phyloP scores from a whole-genome alignment of 2,329 filamentous ascomycete species.

The Penicillium oxalicum region DNA sequence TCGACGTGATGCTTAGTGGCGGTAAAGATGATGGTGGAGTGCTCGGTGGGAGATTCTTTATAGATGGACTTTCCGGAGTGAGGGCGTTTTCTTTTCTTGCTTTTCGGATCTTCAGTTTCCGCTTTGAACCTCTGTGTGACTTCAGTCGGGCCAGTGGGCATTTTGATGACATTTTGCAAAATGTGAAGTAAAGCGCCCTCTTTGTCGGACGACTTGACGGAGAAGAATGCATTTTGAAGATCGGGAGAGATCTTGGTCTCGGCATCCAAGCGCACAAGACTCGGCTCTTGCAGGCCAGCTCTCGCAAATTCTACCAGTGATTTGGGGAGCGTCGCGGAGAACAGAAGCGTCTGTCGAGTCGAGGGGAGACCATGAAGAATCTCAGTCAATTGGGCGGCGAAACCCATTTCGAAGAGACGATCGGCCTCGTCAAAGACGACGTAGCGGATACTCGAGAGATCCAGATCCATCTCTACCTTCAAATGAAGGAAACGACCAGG shows the following conservation, averaged over 20 bases:
- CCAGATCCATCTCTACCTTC: slow-evolving; percentile 91
- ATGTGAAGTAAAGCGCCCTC: slow-evolving; percentile 87
- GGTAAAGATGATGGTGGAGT: slow-evolving; percentile 92
- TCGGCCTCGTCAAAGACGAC: slow-evolving; percentile 98
- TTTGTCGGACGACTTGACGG: slow-evolving; percentile 85
- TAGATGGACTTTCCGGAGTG: slow-evolving; percentile 47
- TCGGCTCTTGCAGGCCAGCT: slow-evolving; percentile 87
- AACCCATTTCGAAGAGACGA: slow-evolving; percentile 97
- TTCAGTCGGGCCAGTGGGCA: slow-evolving; percentile 65
- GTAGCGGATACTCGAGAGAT: slow-evolving; percentile 85
- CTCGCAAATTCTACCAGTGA: slow-evolving; percentile 93
- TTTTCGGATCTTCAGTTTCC: slow-evolving; percentile 42
- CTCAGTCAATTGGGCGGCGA: slow-evolving; percentile 85
- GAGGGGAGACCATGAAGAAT: slow-evolving; percentile 83
- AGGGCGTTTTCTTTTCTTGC: slow-evolving; percentile 45
- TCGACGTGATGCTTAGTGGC: slow-evolving; percentile 98
- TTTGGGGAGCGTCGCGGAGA: slow-evolving; percentile 90
- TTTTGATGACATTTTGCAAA: slow-evolving; percentile 84
- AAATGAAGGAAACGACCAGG: slow-evolving; percentile 93
- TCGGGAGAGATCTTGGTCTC: slow-evolving; percentile 96
- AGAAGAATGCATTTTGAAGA: slow-evolving; percentile 91
- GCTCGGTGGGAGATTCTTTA: slow-evolving; percentile 69
- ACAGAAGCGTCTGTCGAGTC: slow-evolving; percentile 82
- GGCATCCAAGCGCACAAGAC: slow-evolving; percentile 80
- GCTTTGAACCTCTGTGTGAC: slow-evolving; percentile 42